phyloP scores from a whole-genome alignment of 2,329 filamentous ascomycete species.

The Rhinocladiella mackenziei region DNA sequence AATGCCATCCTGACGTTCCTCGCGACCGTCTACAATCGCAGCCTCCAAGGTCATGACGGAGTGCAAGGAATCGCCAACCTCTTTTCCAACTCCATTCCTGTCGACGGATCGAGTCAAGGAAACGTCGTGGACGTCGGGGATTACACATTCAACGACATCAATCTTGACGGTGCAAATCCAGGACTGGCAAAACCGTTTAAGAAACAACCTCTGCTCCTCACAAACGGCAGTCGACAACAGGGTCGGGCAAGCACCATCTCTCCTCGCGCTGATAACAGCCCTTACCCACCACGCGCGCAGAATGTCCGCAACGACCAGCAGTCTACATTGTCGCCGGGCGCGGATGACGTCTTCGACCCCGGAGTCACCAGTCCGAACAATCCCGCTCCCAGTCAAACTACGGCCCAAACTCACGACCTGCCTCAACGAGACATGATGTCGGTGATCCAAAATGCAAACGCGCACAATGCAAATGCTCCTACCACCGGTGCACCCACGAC shows the following conservation, averaged over 20 bases:
- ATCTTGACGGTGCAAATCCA: slow-evolving; percentile 31
- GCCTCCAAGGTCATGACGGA: slow-evolving; percentile 79
- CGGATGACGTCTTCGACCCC: slow-evolving; percentile 44
- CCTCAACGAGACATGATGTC: slow-evolving; percentile 48
- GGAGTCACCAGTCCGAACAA: slow-evolving; percentile 24
- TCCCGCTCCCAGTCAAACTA: slow-evolving; percentile 7
- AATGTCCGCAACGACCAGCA: slow-evolving; percentile 2
- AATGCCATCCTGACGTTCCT: slow-evolving; percentile 98
- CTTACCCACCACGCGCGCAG: slow-evolving; percentile 17
- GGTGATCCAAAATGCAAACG: slow-evolving; percentile 46
- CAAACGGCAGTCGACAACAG: slow-evolving; percentile 38
- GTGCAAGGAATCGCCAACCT: slow-evolving; percentile 64
- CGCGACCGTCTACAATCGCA: slow-evolving; percentile 92
- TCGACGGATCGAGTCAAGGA: slow-evolving; percentile 51
- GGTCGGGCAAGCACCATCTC: slow-evolving; percentile 38
- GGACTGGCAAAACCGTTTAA: slow-evolving; percentile 41
- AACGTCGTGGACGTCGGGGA: slow-evolving; percentile 63
- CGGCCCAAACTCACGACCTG: slow-evolving; percentile 11
- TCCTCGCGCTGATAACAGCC: slow-evolving; percentile 32
- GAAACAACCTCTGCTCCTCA: slow-evolving; percentile 46
- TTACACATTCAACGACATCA: slow-evolving; percentile 40
- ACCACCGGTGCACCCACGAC: slow-evolving; percentile 33
- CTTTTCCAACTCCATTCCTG: slow-evolving; percentile 66
- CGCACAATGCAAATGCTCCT: slow-evolving; percentile 33
- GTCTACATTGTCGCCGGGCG: slow-evolving; percentile 32